A percentile compares a stretch with the other conserved stretches of the same genome.
Conservation (phyloP, 768 basidiomycete species). For the Rhodosporidiobolus odoratus region DNA sequence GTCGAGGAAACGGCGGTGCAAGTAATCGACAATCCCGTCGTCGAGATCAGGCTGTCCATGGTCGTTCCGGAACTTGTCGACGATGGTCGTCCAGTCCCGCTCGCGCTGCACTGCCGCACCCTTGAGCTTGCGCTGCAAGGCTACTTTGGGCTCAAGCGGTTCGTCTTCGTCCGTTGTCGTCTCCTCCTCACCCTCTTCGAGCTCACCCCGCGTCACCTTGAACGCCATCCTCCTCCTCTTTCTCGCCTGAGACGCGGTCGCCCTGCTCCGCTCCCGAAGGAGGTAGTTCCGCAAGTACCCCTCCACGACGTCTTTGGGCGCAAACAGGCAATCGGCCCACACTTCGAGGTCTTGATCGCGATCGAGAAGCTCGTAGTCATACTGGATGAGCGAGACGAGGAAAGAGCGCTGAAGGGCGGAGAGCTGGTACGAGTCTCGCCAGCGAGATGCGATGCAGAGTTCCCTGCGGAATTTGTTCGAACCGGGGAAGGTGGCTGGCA, state of each 20-base stretch:
- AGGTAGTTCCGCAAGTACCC: slow-evolving; percentile 48
- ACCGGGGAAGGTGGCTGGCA: not conserved
- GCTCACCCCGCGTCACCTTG: not conserved
- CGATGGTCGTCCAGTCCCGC: slow-evolving; percentile 60
- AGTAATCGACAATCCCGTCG: slow-evolving; percentile 25
- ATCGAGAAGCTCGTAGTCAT: slow-evolving; percentile 52
- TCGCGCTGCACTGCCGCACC: slow-evolving; percentile 60
- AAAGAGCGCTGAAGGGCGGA: slow-evolving; percentile 66
- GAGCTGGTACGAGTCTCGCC: slow-evolving; percentile 60
- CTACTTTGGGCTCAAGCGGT: slow-evolving; percentile 53
- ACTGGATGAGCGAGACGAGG: slow-evolving; percentile 55
- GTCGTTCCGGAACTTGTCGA: slow-evolving; percentile 49
- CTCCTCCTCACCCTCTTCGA: not conserved
- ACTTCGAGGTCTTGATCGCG: slow-evolving; percentile 2
- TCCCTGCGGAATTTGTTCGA: not conserved
- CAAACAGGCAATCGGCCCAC: slow-evolving; percentile 48
- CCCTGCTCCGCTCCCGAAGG: not conserved
- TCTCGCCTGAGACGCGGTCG: slow-evolving; percentile 2
- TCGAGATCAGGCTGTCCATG: slow-evolving; percentile 19
- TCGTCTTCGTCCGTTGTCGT: slow-evolving; percentile 7
- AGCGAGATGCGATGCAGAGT: slow-evolving; percentile 40
- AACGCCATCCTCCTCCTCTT: not conserved
- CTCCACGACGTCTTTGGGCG: slow-evolving; percentile 54
- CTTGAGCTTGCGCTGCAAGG: slow-evolving; percentile 55
- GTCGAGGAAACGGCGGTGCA: slow-evolving; percentile 32